These are phyloP conservation scores for Silene vulgaris DNA, from an alignment of 179 eudicot species.

Conservation along the genomic window DNA sequence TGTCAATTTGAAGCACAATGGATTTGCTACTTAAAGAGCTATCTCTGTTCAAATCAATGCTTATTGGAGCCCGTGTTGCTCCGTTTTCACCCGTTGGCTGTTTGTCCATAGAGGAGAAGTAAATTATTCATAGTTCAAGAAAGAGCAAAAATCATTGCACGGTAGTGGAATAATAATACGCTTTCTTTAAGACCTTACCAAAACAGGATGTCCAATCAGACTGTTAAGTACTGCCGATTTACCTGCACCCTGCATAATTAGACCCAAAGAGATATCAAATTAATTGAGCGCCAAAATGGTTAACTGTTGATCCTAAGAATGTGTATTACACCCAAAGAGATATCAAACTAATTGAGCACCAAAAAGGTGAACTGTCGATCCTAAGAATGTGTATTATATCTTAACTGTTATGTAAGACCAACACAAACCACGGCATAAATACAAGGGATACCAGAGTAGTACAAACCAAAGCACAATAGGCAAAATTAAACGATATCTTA, in stretches of 20 bases:
- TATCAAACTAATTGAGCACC: neutral
- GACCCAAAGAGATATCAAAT: slow-evolving; percentile 1
- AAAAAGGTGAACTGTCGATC: neutral
- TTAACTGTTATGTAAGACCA: neutral
- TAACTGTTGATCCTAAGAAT: neutral
- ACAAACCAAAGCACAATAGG: no score
- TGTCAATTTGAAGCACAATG: slow-evolving; percentile 87
- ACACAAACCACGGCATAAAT: neutral
- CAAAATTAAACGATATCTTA: neutral
- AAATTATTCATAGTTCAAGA: neutral
- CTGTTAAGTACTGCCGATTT: slow-evolving; percentile 98
- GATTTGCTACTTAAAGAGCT: slow-evolving; percentile 79
- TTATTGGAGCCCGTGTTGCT: slow-evolving; percentile 99
- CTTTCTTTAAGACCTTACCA: slow-evolving; percentile 48
- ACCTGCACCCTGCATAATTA: slow-evolving; percentile 79
- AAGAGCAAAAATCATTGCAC: neutral
- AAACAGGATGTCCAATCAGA: slow-evolving; percentile 96
- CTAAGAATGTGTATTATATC: neutral
- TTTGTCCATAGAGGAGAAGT: slow-evolving; percentile 12
- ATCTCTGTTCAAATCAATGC: slow-evolving; percentile 82
- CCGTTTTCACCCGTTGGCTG: slow-evolving; percentile 99
- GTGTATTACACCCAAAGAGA: neutral
- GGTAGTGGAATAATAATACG: slow-evolving; percentile 1
- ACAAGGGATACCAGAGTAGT: neutral
- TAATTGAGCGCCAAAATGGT: neutral